Conservation (phyloP, 345 rosid genomes). For the Isatis tinctoria region DNA sequence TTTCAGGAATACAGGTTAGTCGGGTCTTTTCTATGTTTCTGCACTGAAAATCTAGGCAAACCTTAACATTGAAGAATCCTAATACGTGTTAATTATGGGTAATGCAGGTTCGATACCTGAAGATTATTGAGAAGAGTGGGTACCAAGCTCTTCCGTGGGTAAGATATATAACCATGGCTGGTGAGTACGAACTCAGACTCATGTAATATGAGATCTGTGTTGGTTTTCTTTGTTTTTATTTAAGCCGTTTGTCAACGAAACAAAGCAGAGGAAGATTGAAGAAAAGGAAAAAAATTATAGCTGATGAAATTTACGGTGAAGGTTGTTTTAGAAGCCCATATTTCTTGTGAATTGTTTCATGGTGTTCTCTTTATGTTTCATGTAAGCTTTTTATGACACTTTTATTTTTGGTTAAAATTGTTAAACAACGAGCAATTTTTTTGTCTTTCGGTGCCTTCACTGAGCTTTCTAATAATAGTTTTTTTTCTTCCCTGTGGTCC, state of each 20-base stretch:
- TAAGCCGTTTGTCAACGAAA: constrained; percentile 3
- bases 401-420: not conserved
- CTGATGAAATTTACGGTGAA: constrained; percentile 3
- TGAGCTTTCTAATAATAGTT: not conserved
- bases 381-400: constrained; percentile 20
- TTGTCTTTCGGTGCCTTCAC: not conserved
- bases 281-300: not conserved
- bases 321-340: constrained; percentile 11
- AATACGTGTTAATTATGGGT: constrained; percentile 1
- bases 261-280: constrained; percentile 6
- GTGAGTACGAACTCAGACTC: constrained; percentile 91
- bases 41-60: not conserved
- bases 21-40: not conserved
- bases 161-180: constrained; percentile 98
- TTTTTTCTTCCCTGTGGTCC: not conserved
- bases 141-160: constrained; percentile 99
- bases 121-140: constrained; percentile 95
- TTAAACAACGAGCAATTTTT: not conserved
- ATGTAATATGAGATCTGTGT: constrained; percentile 37
- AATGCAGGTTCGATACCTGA: constrained; percentile 88
- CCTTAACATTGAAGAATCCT: not conserved
- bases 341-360: constrained; percentile 31
- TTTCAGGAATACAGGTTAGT: constrained; percentile 81
- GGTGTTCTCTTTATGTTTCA: not conserved
- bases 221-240: not conserved